Evolutionary conservation across 2,329 filamentous ascomycete genomes (phyloP).

Genomic region (Ramichloridium luteum): DNA sequence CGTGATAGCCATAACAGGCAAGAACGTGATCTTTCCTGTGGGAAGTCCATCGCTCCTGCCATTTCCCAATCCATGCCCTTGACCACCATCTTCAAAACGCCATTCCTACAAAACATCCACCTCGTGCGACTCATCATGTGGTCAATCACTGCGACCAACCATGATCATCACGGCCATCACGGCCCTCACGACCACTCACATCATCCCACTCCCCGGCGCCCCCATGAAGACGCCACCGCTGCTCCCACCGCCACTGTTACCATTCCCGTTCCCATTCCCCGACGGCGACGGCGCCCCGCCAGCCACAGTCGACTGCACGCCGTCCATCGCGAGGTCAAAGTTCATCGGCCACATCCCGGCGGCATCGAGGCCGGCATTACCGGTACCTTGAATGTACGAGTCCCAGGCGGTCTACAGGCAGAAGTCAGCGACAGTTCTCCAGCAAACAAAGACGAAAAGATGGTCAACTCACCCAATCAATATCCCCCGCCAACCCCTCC

Average conservation of each 20-base stretch:
- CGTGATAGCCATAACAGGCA: no score
- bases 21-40: no score
- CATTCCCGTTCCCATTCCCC: constrained; percentile 4
- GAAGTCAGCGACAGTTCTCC: no score
- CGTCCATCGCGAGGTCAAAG: constrained; percentile 17
- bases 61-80: no score
- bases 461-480: constrained; percentile 41
- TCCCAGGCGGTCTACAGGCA: constrained; percentile 59
- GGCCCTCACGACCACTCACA: no score
- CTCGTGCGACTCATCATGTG: no score
- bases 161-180: no score
- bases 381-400: constrained; percentile 52
- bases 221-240: constrained; percentile 28
- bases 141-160: no score
- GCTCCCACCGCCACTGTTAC: constrained; percentile 5
- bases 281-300: constrained; percentile 16
- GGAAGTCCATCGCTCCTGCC: no score
- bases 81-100: no score
- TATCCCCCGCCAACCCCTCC: constrained; percentile 37
- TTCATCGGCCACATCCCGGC: constrained; percentile 36
- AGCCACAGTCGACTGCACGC: no score
- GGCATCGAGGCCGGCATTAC: constrained; percentile 25
- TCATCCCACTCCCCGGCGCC: constrained; percentile 8
- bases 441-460: constrained; percentile 4
- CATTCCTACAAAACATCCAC: no score